These are phyloP conservation scores for Nitzschia sp. DNA, from an alignment of 108 stramenopile genomes.

Conservation along the genomic window DNA sequence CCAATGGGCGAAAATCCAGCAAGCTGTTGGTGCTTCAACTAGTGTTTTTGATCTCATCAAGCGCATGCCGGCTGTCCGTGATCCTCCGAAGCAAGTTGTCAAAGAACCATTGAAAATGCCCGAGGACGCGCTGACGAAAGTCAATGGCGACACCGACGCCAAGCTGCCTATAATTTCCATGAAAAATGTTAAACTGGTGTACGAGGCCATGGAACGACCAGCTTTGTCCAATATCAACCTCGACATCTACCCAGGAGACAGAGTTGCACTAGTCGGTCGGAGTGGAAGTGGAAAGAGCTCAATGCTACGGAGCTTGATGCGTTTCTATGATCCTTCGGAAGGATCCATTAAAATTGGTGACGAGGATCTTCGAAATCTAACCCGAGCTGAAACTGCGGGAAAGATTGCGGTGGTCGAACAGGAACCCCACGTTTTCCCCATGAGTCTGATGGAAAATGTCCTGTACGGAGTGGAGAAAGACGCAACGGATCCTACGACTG, in stretches of 20 bases:
- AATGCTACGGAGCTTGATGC: slow-evolving; percentile 79
- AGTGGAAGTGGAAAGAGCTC: slow-evolving; percentile 94
- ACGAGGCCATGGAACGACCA: slow-evolving; percentile 71
- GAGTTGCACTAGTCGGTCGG: slow-evolving; percentile 92
- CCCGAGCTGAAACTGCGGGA: slow-evolving; percentile 69
- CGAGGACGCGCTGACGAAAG: slow-evolving; percentile 9
- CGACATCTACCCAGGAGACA: slow-evolving; percentile 83
- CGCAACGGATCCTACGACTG: slow-evolving; percentile 58
- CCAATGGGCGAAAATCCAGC: slow-evolving; percentile 87
- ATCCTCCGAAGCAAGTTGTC: slow-evolving; percentile 40
- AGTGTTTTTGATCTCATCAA: slow-evolving; percentile 83
- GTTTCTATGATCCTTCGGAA: slow-evolving; percentile 93
- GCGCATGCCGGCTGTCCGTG: slow-evolving; percentile 67
- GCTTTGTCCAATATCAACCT: slow-evolving; percentile 69
- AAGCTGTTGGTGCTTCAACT: slow-evolving; percentile 79
- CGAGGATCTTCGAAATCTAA: slow-evolving; percentile 69
- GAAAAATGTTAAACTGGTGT: slow-evolving; percentile 62
- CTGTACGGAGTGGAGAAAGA: slow-evolving; percentile 87
- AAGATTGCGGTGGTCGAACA: slow-evolving; percentile 86
- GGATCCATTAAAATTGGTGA: slow-evolving; percentile 84
- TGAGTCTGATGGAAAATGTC: slow-evolving; percentile 90
- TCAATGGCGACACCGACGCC: slow-evolving; percentile 12
- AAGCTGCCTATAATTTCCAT: slow-evolving; percentile 56
- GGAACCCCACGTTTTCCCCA: slow-evolving; percentile 91
- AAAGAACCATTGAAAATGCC: background rate